Conservation (phyloP, 129 eudicot genomes). For the Chrysanthemum makinoi region DNA sequence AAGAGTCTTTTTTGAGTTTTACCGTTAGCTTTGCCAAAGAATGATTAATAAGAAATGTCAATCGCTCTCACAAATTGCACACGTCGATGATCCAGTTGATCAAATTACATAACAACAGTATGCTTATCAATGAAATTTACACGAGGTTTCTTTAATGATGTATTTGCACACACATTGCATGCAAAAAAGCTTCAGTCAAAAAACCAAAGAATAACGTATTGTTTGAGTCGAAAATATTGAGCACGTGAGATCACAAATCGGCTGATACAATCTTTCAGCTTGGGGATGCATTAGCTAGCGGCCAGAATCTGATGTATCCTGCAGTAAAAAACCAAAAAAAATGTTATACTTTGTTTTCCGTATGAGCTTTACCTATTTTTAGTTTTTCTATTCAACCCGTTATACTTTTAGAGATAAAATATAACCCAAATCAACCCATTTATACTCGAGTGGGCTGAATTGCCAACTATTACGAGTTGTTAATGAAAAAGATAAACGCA, state of each 20-base stretch:
- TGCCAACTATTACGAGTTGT: background rate
- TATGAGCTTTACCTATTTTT: too few relatives aligned
- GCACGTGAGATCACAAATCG: background rate
- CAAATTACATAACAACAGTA: background rate
- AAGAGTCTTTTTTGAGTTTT: too few relatives aligned
- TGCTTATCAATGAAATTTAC: background rate
- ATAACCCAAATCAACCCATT: too few relatives aligned
- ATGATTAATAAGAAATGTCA: background rate
- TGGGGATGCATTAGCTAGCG: background rate
- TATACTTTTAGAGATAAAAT: too few relatives aligned
- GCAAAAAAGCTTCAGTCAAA: slow-evolving; percentile 2
- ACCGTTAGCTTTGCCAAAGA: too few relatives aligned
- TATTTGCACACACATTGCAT: background rate
- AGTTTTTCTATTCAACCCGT: too few relatives aligned
- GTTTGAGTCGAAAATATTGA: slow-evolving; percentile 5
- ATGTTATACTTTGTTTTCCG: background rate
- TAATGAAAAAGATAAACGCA: background rate
- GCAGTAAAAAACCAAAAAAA: background rate
- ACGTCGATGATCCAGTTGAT: background rate
- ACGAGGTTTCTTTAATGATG: too few relatives aligned
- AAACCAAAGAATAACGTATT: background rate
- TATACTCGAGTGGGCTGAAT: too few relatives aligned
- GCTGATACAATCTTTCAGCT: background rate
- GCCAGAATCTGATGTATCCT: slow-evolving; percentile 14
- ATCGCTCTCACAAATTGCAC: background rate